Base-by-base conservation (phyloP, 1,139 yeast genomes). In the Yamadazyma aaseri region DNA sequence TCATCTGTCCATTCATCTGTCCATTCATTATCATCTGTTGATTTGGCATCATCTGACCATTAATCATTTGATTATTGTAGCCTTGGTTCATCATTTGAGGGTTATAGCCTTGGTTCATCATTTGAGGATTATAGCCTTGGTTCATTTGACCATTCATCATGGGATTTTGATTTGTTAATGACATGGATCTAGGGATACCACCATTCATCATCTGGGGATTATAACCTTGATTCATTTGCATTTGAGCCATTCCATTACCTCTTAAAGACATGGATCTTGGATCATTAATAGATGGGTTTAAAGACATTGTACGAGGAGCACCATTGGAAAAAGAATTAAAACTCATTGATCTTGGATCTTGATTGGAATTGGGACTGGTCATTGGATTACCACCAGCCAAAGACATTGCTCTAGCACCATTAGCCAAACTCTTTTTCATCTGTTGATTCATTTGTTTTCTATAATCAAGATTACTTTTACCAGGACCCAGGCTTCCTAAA, bases 401-500 rank as follows among this genome's bases (percentile, higher is more conserved):
- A 9, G 73, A 62, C 62, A 61, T 68, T 17, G 76, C 73, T 28
- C 75, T 54, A 1, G 78, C 76, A 32, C 73, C 62, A n/a, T 61
- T 57, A 12, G 68, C 70, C 47, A 71, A 53, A 13, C 75, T 76
- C 55, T 70, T 53, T 51, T 84, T 83, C 63, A 79, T 81, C 54
- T 79, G 82, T 9, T 76, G 79, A 36, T 81, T 79, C 73, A 79
- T 71, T 45, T 74, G 81, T 47, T 81, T 83, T 44, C 94, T 64
- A 51, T 84, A 83, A 41, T 79, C 81, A 7, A 76, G 63, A 46
- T 76, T 80, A 42, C 61, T 69, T 26, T 55, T 53, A 25, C 53
- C 51, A 13, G 8, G 11, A 4, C 49, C 46, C 8, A 46, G 42
- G 8, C 48, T 38, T 0, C 71, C 66, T 9, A 83, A 37, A 0